Percentiles rank a stretch among this genome's conserved stretches.
These are phyloP conservation scores for Rhizophagus prolifer DNA, from an alignment of 192 early-diverging fungal species.

Conservation along the genomic window DNA sequence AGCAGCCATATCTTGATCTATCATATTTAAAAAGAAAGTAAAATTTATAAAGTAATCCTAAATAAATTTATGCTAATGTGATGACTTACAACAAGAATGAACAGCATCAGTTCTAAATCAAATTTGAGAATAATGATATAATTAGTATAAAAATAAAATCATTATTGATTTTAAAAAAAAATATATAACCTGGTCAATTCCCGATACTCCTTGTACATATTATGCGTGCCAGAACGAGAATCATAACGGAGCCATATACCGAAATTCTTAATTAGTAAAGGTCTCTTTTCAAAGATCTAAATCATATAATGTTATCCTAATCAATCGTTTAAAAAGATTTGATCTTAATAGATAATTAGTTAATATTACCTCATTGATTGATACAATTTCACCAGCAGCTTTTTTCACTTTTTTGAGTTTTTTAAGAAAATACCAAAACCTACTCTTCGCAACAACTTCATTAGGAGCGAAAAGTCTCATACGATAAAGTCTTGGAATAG, in stretches of 20 bases:
- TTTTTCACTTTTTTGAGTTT: conserved; percentile 99
- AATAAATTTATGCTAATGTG: not conserved
- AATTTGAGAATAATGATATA: not conserved
- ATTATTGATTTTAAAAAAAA: not conserved
- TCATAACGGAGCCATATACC: conserved; percentile 99
- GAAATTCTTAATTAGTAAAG: conserved; percentile 92
- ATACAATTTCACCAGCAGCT: conserved; percentile 96
- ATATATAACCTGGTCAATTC: conserved; percentile 74
- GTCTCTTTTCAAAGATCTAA: conserved; percentile 93
- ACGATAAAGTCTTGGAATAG: conserved; percentile 93
- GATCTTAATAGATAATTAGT: not conserved
- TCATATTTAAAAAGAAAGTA: conserved; percentile 2
- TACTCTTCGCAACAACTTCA: conserved; percentile 96
- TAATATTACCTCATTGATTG: conserved; percentile 88
- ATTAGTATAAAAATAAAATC: not conserved
- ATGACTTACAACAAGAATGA: conserved; percentile 57
- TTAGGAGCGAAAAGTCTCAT: conserved; percentile 99
- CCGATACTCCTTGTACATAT: conserved; percentile 99
- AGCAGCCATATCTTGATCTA: conserved; percentile 87
- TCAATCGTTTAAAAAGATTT: not conserved
- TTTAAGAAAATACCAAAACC: conserved; percentile 99
- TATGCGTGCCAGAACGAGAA: conserved; percentile 99
- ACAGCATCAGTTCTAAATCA: conserved; percentile 54
- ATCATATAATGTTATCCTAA: not conserved
- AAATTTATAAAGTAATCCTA: not conserved